Evolutionary conservation across 2,329 filamentous ascomycete genomes (phyloP).

Genomic region (Chalara sp.): DNA sequence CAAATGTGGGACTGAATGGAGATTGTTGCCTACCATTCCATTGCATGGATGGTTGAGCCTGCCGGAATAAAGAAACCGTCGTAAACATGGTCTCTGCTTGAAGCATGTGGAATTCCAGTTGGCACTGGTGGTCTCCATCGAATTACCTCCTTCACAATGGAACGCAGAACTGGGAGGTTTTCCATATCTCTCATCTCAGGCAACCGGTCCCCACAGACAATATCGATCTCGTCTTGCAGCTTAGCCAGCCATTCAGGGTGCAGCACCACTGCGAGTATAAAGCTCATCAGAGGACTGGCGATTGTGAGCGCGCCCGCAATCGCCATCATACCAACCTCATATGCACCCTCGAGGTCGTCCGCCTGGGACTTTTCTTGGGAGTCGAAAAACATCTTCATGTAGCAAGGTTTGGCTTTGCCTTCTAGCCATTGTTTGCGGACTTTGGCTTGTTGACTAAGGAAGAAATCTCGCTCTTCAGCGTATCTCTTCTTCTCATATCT

Average conservation of each 20-base stretch:
- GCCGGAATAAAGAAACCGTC: constrained; percentile 39
- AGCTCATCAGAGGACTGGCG: constrained; percentile 28
- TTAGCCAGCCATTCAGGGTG: constrained; percentile 36
- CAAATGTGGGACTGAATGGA: too few relatives aligned
- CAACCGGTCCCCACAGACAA: constrained; percentile 32
- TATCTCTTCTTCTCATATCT: constrained; percentile 35
- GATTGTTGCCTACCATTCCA: constrained; percentile 38
- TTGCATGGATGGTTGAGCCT: constrained; percentile 36
- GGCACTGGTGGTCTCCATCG: constrained; percentile 44
- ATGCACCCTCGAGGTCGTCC: constrained; percentile 32
- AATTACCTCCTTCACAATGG: constrained; percentile 34
- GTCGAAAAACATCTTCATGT: constrained; percentile 35
- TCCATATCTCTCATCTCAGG: constrained; percentile 32
- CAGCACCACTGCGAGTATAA: constrained; percentile 32
- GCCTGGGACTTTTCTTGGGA: constrained; percentile 31
- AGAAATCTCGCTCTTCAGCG: constrained; percentile 32
- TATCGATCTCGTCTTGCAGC: constrained; percentile 35
- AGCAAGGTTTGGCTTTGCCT: constrained; percentile 32
- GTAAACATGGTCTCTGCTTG: constrained; percentile 35
- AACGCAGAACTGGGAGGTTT: constrained; percentile 33
- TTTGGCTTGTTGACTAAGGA: constrained; percentile 22
- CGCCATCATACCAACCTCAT: constrained; percentile 41
- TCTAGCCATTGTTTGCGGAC: neutral
- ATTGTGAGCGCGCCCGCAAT: constrained; percentile 37
- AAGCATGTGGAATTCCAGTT: constrained; percentile 37